Conservation (phyloP, 148 eudicot species). For the Oxyria digyna region DNA sequence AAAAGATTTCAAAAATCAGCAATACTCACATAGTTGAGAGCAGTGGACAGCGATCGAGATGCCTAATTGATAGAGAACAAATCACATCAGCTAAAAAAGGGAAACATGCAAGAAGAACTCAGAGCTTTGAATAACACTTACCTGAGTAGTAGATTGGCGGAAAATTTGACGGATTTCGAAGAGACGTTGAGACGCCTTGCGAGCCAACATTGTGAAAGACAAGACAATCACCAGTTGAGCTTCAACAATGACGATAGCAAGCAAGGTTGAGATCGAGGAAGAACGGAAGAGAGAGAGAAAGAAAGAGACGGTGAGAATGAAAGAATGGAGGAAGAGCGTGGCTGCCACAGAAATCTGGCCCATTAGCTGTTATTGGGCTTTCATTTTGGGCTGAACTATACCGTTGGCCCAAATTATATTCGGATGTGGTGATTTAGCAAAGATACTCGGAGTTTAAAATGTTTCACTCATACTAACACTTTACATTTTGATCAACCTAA, state of each 20-base stretch:
- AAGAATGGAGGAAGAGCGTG: conserved; percentile 14
- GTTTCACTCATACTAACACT: too few relatives aligned
- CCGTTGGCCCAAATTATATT: background rate
- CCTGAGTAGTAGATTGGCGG: conserved; percentile 46
- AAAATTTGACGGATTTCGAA: conserved; percentile 63
- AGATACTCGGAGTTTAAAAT: too few relatives aligned
- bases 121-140: conserved; percentile 10
- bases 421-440: too few relatives aligned
- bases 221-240: conserved; percentile 9
- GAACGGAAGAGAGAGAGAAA: conserved; percentile 10
- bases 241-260: conserved; percentile 21
- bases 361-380: background rate
- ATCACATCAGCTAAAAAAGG: background rate
- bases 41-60: conserved; percentile 72
- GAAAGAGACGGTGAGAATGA: background rate
- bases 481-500: too few relatives aligned
- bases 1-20: background rate
- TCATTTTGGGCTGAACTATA: background rate
- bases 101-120: background rate
- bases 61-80: conserved; percentile 25
- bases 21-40: conserved; percentile 78
- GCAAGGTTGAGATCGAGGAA: conserved; percentile 4
- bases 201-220: conserved; percentile 53
- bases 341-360: conserved; percentile 14
- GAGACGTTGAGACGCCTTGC: conserved; percentile 49